Conservation (phyloP, 2,329 filamentous ascomycete genomes). For the Pseudomassariella vexata region DNA sequence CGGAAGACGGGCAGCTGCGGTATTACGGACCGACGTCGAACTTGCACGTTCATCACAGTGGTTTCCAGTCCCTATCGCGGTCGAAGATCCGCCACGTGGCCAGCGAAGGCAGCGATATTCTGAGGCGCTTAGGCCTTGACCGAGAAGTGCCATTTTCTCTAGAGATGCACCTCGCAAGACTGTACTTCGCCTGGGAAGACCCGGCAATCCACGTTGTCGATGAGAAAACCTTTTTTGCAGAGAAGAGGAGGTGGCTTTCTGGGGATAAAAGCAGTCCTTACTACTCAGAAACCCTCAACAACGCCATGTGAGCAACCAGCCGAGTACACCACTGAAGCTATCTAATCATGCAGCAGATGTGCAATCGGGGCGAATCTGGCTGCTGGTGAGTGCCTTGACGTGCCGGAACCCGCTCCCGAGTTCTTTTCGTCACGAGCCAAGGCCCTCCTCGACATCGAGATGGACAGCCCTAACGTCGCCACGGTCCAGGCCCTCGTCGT, state of each 20-base stretch:
- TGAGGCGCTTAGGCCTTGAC: no score
- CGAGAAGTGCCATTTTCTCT: no score
- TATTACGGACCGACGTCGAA: constrained; percentile 22
- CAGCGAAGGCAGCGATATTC: no score
- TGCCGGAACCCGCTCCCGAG: constrained; percentile 28
- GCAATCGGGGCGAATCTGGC: no score
- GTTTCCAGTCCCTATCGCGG: no score
- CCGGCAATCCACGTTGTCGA: constrained; percentile 5
- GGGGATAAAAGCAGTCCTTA: constrained; percentile 1
- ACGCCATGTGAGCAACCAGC: constrained; percentile 7
- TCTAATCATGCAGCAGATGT: neutral
- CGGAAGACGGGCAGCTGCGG: constrained; percentile 14
- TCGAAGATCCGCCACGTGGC: no score
- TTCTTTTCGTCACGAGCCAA: constrained; percentile 38
- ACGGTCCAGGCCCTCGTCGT: constrained; percentile 40
- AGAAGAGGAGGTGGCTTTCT: constrained; percentile 3
- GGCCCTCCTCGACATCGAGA: constrained; percentile 36
- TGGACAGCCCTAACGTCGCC: constrained; percentile 40
- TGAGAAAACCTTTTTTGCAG: constrained; percentile 2
- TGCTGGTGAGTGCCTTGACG: no score
- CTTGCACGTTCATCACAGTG: constrained; percentile 20
- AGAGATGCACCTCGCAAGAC: constrained; percentile 2
- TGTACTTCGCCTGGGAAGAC: constrained; percentile 5
- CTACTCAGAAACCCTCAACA: constrained; percentile 5
- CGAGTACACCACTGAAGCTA: neutral